phyloP scores from a whole-genome alignment of 2,329 filamentous ascomycete species.

The Ceratocystis variospora region DNA sequence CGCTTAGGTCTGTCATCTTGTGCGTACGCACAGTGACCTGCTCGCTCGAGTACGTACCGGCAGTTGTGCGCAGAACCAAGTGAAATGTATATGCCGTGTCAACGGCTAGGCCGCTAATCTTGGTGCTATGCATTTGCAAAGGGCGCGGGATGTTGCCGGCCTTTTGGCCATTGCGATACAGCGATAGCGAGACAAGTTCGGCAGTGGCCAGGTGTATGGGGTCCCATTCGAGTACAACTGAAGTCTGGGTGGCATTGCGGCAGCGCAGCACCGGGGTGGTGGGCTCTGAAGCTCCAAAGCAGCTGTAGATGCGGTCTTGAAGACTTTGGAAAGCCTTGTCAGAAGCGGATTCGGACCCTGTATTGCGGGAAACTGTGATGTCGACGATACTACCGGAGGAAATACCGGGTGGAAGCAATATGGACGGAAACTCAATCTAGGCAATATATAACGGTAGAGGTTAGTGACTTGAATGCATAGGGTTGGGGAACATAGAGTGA shows the following conservation, averaged over 20 bases:
- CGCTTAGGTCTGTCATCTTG: slow-evolving; percentile 95
- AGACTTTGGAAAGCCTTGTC: slow-evolving; percentile 66
- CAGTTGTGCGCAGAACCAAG: slow-evolving; percentile 76
- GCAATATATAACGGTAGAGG: not conserved
- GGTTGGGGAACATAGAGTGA: not conserved
- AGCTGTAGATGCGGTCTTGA: slow-evolving; percentile 76
- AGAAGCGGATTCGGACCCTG: slow-evolving; percentile 58
- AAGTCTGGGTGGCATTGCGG: slow-evolving; percentile 97
- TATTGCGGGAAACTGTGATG: slow-evolving; percentile 85
- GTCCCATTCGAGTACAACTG: slow-evolving; percentile 95
- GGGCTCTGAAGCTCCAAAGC: slow-evolving; percentile 72
- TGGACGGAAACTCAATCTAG: slow-evolving; percentile 96
- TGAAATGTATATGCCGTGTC: slow-evolving; percentile 95
- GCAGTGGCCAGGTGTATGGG: slow-evolving; percentile 86
- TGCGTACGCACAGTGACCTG: slow-evolving; percentile 79
- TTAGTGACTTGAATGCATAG: slow-evolving; percentile 21
- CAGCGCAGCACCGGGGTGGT: slow-evolving; percentile 68
- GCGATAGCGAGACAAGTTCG: slow-evolving; percentile 71
- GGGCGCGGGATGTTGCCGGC: slow-evolving; percentile 87
- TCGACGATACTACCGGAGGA: slow-evolving; percentile 94
- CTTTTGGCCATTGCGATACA: slow-evolving; percentile 94
- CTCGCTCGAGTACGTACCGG: slow-evolving; percentile 74
- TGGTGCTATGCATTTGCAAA: slow-evolving; percentile 79
- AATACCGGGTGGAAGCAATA: slow-evolving; percentile 89
- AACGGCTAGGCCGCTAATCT: slow-evolving; percentile 91